A percentile compares a stretch with the other conserved stretches of the same genome.
Evolutionary conservation across 495 filamentous ascomycete species (phyloP).

Genomic region (Tuber magnatum): DNA sequence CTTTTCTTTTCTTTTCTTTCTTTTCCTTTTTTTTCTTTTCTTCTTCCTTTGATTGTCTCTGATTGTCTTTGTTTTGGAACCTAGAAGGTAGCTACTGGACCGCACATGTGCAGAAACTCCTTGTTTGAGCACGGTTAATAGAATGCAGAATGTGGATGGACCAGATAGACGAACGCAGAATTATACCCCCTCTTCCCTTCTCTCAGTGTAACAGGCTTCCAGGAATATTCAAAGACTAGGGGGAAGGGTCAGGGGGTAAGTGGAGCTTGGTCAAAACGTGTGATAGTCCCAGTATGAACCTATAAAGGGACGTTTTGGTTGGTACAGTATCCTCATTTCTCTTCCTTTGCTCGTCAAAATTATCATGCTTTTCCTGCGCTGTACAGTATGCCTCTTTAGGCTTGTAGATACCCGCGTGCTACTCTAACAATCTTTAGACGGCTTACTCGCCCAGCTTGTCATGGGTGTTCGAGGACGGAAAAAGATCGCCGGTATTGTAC

Average conservation of each 20-base stretch:
- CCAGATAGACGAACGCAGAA: neutral
- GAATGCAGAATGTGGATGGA: neutral
- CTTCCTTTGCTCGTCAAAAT: neutral
- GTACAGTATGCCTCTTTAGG: neutral
- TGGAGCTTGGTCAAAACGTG: neutral
- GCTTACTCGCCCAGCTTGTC: neutral
- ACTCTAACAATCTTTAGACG: neutral
- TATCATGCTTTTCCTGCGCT: neutral
- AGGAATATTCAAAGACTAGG: neutral
- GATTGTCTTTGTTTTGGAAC: neutral
- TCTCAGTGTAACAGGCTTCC: neutral
- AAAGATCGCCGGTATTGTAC: neutral
- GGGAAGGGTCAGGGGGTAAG: neutral
- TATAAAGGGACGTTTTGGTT: neutral
- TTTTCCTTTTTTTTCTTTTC: neutral
- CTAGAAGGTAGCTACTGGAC: neutral
- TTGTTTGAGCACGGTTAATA: neutral
- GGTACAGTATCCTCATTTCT: slow-evolving; percentile 1
- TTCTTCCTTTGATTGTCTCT: neutral
- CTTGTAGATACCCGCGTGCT: neutral
- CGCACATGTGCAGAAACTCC: neutral
- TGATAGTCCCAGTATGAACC: neutral
- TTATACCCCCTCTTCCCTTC: neutral
- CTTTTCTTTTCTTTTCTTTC: neutral
- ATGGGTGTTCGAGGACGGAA: neutral